Evolutionary conservation across 441 rosid genomes (phyloP).

Genomic region (Corymbia calophylla): DNA sequence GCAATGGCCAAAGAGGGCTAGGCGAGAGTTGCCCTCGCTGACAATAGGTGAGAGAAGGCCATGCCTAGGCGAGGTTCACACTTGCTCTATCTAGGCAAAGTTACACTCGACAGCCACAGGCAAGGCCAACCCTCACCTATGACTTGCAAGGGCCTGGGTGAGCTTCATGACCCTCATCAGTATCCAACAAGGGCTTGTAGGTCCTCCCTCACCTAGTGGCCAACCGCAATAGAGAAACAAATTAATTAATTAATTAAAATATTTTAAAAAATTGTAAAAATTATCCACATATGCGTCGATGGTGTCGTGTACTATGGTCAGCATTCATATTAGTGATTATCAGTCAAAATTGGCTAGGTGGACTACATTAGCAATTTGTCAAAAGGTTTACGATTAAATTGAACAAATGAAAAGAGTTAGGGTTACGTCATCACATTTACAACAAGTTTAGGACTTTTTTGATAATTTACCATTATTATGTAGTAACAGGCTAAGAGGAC

Average conservation of each 20-base stretch:
- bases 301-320: rapidly evolving
- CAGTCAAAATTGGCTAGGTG: too few species aligned
- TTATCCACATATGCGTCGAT: not conserved
- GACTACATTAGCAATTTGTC: not conserved
- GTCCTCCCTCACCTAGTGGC: not conserved
- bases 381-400: not conserved
- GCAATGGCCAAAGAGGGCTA: not conserved
- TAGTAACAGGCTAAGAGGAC: too few species aligned
- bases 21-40: rapidly evolving
- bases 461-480: too few species aligned
- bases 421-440: not conserved
- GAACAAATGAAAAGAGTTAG: too few species aligned
- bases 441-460: not conserved
- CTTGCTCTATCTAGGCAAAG: not conserved
- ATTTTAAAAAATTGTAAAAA: not conserved
- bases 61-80: not conserved
- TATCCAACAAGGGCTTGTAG: rapidly evolving
- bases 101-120: too few species aligned
- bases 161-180: rapidly evolving
- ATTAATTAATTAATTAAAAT: too few species aligned
- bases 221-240: not conserved
- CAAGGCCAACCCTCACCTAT: not conserved
- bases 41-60: not conserved
- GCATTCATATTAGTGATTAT: not conserved
- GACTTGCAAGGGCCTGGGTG: rapidly evolving